Evolutionary conservation across 2,329 filamentous ascomycete genomes (phyloP).

Genomic region (Didymosphaeria variabile): DNA sequence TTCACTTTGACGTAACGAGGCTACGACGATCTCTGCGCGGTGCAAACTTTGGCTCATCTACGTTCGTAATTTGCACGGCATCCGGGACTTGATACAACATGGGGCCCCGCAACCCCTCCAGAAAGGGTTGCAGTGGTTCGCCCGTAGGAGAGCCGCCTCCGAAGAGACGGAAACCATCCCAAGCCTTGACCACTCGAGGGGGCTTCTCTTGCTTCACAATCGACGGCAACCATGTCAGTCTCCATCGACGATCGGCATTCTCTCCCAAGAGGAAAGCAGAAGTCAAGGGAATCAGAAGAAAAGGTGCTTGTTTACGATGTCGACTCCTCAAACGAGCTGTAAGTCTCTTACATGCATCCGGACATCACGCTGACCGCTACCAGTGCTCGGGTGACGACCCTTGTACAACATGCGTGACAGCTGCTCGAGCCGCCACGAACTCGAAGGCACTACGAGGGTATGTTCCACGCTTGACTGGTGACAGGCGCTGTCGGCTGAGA

Average conservation of each 20-base stretch:
- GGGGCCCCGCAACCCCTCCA: background rate
- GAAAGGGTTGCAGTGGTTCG: background rate
- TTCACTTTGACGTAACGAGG: background rate
- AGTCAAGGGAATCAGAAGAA: conserved; percentile 24
- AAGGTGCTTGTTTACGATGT: conserved; percentile 28
- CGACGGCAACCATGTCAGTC: conserved; percentile 21
- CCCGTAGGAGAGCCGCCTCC: background rate
- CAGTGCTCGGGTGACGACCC: conserved; percentile 32
- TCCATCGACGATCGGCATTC: conserved; percentile 25
- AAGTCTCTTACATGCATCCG: background rate
- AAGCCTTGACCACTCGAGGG: conserved; percentile 5
- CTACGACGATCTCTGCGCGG: background rate
- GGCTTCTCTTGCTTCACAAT: conserved; percentile 26
- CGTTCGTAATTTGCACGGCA: background rate
- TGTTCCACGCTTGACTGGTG: background rate
- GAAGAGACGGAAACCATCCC: conserved; percentile 12
- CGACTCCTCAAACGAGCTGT: conserved; percentile 28
- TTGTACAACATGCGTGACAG: conserved; percentile 26
- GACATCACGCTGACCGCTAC: background rate
- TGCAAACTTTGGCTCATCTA: background rate
- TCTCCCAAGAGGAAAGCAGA: conserved; percentile 23
- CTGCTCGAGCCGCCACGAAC: conserved; percentile 20
- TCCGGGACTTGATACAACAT: background rate
- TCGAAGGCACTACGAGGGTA: conserved; percentile 25
- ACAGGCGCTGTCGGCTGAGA: background rate